Conservation (phyloP, 2,329 filamentous ascomycete genomes). For the Colletotrichum sansevieriae region DNA sequence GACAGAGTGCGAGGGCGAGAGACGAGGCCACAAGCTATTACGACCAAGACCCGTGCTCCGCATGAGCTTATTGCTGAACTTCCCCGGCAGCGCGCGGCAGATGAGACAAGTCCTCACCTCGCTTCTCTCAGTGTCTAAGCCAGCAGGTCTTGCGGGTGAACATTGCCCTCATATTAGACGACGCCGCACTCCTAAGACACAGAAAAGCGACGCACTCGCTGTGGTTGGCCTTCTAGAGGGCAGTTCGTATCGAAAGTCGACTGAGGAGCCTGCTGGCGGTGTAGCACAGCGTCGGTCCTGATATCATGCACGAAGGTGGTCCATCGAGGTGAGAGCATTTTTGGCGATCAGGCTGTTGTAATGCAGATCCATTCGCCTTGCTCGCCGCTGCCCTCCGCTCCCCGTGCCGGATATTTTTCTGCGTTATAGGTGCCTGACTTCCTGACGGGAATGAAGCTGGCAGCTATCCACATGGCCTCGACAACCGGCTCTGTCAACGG, state of each 20-base stretch:
- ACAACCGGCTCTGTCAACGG: slow-evolving; percentile 28
- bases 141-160: slow-evolving; percentile 13
- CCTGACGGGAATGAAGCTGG: slow-evolving; percentile 26
- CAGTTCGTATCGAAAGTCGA: slow-evolving; percentile 42
- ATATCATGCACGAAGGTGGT: slow-evolving; percentile 32
- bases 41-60: slow-evolving; percentile 10
- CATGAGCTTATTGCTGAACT: slow-evolving; percentile 26
- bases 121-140: slow-evolving; percentile 13
- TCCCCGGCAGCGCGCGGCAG: slow-evolving; percentile 7
- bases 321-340: slow-evolving; percentile 19
- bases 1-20: slow-evolving; percentile 16
- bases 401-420: slow-evolving; percentile 26
- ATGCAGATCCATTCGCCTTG: slow-evolving; percentile 25
- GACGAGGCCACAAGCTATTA: slow-evolving; percentile 1
- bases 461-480: slow-evolving; percentile 36
- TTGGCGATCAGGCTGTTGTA: slow-evolving; percentile 35
- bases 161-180: not conserved
- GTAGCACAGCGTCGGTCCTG: slow-evolving; percentile 35
- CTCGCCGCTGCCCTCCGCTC: not conserved
- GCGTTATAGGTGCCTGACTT: slow-evolving; percentile 26
- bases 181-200: slow-evolving; percentile 16
- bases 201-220: slow-evolving; percentile 11
- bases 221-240: slow-evolving; percentile 10
- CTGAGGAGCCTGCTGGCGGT: slow-evolving; percentile 23
- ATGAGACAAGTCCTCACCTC: slow-evolving; percentile 37